phyloP scores from a whole-genome alignment of 352 stramenopile species.

The Pilasporangium apinafurcum region DNA sequence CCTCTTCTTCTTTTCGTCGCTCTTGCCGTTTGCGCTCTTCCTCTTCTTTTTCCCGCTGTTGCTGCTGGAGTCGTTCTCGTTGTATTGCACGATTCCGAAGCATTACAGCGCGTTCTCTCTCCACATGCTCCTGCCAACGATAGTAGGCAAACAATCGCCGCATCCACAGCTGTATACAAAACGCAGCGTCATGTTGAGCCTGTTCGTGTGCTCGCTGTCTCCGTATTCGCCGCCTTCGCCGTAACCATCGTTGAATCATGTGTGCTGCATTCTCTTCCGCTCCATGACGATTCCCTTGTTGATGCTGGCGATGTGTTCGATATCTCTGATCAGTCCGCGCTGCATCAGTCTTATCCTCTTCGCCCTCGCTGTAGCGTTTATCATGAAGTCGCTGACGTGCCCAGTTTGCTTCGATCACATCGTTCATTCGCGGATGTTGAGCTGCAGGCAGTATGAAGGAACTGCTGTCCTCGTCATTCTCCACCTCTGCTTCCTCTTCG shows the following conservation, averaged over 20 bases:
- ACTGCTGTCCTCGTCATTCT: background rate
- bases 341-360: conserved; percentile 13
- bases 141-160: conserved; percentile 16
- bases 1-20: conserved; percentile 2
- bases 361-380: background rate
- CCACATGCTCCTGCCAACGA: conserved; percentile 12
- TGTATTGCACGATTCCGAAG: background rate
- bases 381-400: background rate
- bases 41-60: background rate
- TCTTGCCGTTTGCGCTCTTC: conserved; percentile 4
- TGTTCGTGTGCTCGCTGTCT: background rate
- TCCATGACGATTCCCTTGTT: conserved; percentile 1
- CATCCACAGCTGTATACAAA: conserved; percentile 14
- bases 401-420: conserved; percentile 7
- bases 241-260: conserved; percentile 39
- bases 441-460: background rate
- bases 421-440: conserved; percentile 4
- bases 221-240: conserved; percentile 13
- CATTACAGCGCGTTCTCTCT: conserved; percentile 1
- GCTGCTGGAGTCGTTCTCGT: conserved; percentile 4
- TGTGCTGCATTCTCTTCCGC: conserved; percentile 6
- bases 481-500: conserved; percentile 1
- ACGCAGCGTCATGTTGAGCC: conserved; percentile 1
- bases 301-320: conserved; percentile 6
- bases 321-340: conserved; percentile 24